Percentiles rank a stretch among this genome's conserved stretches.
phyloP scores from a whole-genome alignment of 1,139 yeast species.

The Yamadazyma trypodendri region DNA sequence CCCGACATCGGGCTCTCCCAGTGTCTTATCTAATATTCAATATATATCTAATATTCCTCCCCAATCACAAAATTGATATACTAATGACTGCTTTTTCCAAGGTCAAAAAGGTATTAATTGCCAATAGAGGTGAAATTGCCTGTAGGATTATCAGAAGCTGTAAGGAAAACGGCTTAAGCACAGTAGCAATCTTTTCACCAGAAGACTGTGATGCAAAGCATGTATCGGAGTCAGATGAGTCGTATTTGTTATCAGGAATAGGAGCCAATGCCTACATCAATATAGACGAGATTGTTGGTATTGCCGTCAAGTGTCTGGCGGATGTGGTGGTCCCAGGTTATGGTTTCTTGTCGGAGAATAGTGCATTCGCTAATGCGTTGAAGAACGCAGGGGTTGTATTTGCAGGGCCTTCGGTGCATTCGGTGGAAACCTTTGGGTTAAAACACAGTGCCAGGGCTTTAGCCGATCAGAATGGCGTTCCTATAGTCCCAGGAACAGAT shows the following conservation, averaged over 20 bases:
- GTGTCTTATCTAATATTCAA: too few species aligned
- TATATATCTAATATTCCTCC: slow-evolving; percentile 1
- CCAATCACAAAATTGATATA: not conserved
- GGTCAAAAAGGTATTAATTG: slow-evolving; percentile 32
- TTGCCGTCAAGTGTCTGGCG: slow-evolving; percentile 23
- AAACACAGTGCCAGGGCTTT: slow-evolving; percentile 33
- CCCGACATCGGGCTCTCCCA: too few species aligned
- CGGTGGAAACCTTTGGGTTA: slow-evolving; percentile 32
- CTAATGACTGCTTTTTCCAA: slow-evolving; percentile 4
- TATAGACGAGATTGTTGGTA: slow-evolving; percentile 36
- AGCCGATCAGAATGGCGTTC: slow-evolving; percentile 33
- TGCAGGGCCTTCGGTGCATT: slow-evolving; percentile 46
- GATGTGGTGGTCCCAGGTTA: slow-evolving; percentile 10
- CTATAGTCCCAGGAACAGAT: slow-evolving; percentile 50
- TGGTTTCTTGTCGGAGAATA: slow-evolving; percentile 34
- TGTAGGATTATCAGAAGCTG: slow-evolving; percentile 42
- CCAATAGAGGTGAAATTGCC: slow-evolving; percentile 50
- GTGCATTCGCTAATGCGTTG: slow-evolving; percentile 39
- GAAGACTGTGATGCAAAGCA: slow-evolving; percentile 44
- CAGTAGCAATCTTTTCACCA: slow-evolving; percentile 40
- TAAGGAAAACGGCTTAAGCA: slow-evolving; percentile 30
- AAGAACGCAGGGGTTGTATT: slow-evolving; percentile 35
- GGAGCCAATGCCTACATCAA: slow-evolving; percentile 45
- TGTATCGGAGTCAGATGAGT: slow-evolving; percentile 33
- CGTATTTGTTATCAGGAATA: slow-evolving; percentile 33